Base-by-base conservation (phyloP, 163 green algal genomes). In the Scenedesmus sp. region DNA sequence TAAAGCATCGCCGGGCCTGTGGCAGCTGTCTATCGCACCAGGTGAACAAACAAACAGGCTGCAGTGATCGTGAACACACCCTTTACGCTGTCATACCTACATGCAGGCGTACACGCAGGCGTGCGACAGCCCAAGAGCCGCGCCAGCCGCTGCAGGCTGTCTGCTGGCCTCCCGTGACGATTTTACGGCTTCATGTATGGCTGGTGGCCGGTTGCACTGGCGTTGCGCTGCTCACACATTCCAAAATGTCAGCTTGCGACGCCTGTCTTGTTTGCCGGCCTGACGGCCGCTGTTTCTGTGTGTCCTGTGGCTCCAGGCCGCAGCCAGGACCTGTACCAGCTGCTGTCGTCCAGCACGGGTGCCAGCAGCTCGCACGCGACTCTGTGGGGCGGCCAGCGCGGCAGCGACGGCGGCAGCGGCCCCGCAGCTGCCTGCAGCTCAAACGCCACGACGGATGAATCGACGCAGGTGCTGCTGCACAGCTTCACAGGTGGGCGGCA, bases 1-100 rank as follows among this genome's bases (percentile, higher is more conserved):
- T 49, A 99, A 99, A 91, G 95, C 97, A 0, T 85, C 85, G 2
- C 97, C 97, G 33, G 97, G 97, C 20, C 79, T 97, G 40, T 98
- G 94, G 93, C 81, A 93, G 37, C 91, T 98, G 65, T 91, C 89
- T 61, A 94, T 98, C 22, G 96, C 96, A 22, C 94, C 93, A 59
- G 95, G 94, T 89, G 1, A n/a, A 22, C 82, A 51, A 72, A 33
- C 59, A 35, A 35, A 72, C 13, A 16, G 22, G 49, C 49, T 56
- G 49, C 49, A n/a, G 6, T 53, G 46, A 53, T 53, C 46, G 46
- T 53, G 46, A 53, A 10, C 46, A 53, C 46, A n/a, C n/a, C n/a
- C n/a, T n/a, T n/a, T n/a, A n/a, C n/a, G n/a, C n/a, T n/a, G n/a
- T n/a, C n/a, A n/a, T n/a, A n/a, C n/a, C n/a, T n/a, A n/a, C n/a